A percentile compares a stretch with the other conserved stretches of the same genome.
These are phyloP conservation scores for Umbelopsis ramanniana DNA, from an alignment of 192 early-diverging fungal genomes.

Conservation along the genomic window DNA sequence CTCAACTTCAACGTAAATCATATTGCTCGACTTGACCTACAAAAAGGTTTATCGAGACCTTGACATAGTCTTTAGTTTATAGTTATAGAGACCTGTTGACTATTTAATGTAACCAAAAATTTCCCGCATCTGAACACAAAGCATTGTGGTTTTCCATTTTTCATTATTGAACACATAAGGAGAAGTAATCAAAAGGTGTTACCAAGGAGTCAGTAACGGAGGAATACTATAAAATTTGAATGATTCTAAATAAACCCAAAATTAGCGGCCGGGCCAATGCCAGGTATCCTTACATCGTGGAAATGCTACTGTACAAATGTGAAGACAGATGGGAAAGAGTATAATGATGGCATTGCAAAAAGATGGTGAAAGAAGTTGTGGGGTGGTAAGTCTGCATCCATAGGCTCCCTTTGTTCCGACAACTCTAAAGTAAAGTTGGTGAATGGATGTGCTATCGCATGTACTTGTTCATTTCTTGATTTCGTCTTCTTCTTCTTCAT, in stretches of 20 bases:
- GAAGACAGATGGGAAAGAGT: not conserved
- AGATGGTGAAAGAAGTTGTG: not conserved
- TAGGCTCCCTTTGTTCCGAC: not conserved
- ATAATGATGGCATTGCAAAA: not conserved
- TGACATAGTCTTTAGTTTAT: too few species aligned
- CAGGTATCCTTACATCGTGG: slow-evolving; percentile 16
- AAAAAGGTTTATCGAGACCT: too few species aligned
- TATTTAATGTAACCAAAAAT: too few species aligned
- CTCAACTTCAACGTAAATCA: not conserved
- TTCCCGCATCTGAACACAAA: too few species aligned
- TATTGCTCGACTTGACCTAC: too few species aligned
- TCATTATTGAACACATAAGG: too few species aligned
- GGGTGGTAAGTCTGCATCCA: not conserved
- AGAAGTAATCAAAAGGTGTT: too few species aligned
- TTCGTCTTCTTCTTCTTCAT: too few species aligned
- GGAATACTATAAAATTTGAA: not conserved
- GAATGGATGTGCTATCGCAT: not conserved
- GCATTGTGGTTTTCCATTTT: too few species aligned
- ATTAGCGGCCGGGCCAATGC: not conserved
- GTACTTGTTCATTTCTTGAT: not conserved
- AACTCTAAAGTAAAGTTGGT: not conserved
- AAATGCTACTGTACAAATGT: slow-evolving; percentile 16
- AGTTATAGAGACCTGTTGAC: too few species aligned
- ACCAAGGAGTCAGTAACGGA: too few species aligned
- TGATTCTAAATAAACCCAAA: too few species aligned